Evolutionary conservation across 371 early-diverging fungal species (phyloP).

Genomic region (Mortierella sp.): DNA sequence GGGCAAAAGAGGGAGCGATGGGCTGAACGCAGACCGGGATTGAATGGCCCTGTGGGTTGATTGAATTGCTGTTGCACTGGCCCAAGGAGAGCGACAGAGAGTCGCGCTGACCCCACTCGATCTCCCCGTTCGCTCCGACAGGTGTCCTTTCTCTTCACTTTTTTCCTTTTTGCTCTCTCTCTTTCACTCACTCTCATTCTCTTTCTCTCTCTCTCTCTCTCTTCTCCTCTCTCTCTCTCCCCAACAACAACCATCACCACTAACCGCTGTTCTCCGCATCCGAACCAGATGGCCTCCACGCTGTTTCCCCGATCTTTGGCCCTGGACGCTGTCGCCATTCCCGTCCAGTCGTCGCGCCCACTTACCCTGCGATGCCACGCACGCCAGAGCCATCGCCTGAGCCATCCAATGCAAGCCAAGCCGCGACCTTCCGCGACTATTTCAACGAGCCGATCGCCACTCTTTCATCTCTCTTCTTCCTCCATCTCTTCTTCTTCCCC

Average conservation of each 20-base stretch:
- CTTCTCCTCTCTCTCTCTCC: conserved; percentile 4
- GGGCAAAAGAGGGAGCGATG: too few relatives aligned
- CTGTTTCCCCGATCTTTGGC: conserved; percentile 10
- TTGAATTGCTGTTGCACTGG: too few relatives aligned
- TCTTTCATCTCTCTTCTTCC: not conserved
- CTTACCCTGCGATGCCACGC: not conserved
- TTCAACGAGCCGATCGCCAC: not conserved
- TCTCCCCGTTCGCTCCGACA: too few relatives aligned
- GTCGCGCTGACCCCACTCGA: too few relatives aligned
- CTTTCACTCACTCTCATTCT: conserved; percentile 21
- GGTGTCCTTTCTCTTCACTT: conserved; percentile 14
- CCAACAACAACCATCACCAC: conserved; percentile 2
- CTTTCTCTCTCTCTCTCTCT: conserved; percentile 6
- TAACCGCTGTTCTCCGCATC: conserved; percentile 6
- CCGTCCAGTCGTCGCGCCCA: not conserved
- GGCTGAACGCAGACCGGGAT: too few relatives aligned
- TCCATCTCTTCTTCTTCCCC: conserved; percentile 1
- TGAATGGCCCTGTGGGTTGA: too few relatives aligned
- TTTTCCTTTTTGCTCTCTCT: conserved; percentile 13
- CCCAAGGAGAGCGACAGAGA: too few relatives aligned
- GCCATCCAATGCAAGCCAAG: not conserved
- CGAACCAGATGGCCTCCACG: not conserved
- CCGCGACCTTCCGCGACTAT: not conserved
- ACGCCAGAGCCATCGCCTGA: not conserved
- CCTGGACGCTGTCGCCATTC: not conserved